These are phyloP conservation scores for Dorcoceras hygrometricum DNA, from an alignment of 257 asterid species.

Conservation along the genomic window DNA sequence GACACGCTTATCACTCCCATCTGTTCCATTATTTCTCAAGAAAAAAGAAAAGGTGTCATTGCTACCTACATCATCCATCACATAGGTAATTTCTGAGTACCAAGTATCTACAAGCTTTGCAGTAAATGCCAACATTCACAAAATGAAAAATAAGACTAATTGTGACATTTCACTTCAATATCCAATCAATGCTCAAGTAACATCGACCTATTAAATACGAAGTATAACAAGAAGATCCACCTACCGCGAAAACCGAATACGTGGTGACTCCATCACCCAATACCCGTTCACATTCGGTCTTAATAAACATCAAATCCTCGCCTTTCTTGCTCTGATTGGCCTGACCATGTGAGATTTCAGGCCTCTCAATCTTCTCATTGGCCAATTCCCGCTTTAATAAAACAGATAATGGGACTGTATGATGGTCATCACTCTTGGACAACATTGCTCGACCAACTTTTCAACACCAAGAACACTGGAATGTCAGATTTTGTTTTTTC, in stretches of 20 bases:
- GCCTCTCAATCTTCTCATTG: slow-evolving; percentile 88
- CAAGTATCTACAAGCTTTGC: slow-evolving; percentile 1
- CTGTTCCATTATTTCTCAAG: not conserved
- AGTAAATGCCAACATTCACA: slow-evolving; percentile 14
- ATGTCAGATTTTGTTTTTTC: slow-evolving; percentile 19
- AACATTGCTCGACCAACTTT: slow-evolving; percentile 50
- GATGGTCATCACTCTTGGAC: slow-evolving; percentile 77
- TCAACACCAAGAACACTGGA: slow-evolving; percentile 24
- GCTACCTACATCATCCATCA: not conserved
- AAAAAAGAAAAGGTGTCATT: not conserved
- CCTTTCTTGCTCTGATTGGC: slow-evolving; percentile 96
- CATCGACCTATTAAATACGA: not conserved
- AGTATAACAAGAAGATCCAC: not conserved
- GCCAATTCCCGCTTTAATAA: slow-evolving; percentile 91
- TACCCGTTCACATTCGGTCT: slow-evolving; percentile 80
- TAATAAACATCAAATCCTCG: slow-evolving; percentile 80
- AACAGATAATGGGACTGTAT: slow-evolving; percentile 85
- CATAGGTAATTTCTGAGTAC: not conserved
- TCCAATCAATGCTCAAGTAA: slow-evolving; percentile 24
- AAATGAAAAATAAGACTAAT: slow-evolving; percentile 2
- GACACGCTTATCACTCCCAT: not conserved
- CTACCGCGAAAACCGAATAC: slow-evolving; percentile 86
- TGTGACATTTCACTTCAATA: not conserved
- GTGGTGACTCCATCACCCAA: slow-evolving; percentile 92
- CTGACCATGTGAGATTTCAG: slow-evolving; percentile 76